A percentile compares a stretch with the other conserved stretches of the same genome.
These are phyloP conservation scores for Bifiguratus adelaidae DNA, from an alignment of 192 early-diverging fungal species.

Conservation along the genomic window DNA sequence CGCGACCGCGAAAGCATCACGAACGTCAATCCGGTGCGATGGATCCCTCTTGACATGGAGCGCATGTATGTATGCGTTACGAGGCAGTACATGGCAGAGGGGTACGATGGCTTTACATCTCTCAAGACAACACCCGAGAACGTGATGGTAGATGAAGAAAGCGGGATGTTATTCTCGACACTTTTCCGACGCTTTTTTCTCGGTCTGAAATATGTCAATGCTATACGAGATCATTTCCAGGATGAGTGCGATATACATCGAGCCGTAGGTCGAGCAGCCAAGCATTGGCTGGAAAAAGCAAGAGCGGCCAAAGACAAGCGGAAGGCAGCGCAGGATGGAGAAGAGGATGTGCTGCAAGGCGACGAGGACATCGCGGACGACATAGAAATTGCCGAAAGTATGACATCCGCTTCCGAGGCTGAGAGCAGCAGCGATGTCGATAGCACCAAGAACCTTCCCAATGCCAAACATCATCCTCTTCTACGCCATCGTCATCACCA, in stretches of 20 bases:
- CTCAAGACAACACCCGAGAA: constrained; percentile 26
- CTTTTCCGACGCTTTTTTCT: constrained; percentile 43
- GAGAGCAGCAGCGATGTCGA: too few species aligned
- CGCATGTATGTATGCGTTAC: constrained; percentile 40
- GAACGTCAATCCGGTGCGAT: constrained; percentile 16
- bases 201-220: constrained; percentile 48
- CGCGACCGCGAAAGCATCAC: constrained; percentile 13
- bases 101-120: constrained; percentile 46
- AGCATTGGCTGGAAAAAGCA: too few species aligned
- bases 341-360: too few species aligned
- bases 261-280: constrained; percentile 15
- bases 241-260: constrained; percentile 2
- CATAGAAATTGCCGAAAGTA: too few species aligned
- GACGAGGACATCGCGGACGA: too few species aligned
- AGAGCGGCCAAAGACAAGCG: too few species aligned
- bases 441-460: too few species aligned
- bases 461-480: too few species aligned
- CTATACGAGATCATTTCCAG: constrained; percentile 26
- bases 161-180: constrained; percentile 42
- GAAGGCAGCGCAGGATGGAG: too few species aligned
- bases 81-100: constrained; percentile 48
- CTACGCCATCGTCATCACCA: too few species aligned
- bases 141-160: constrained; percentile 47
- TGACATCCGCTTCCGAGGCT: too few species aligned
- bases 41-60: constrained; percentile 32